Percentiles rank a stretch among this genome's conserved stretches.
These are phyloP conservation scores for Cydonia oblonga DNA, from an alignment of 331 rosid genomes.

Conservation along the genomic window DNA sequence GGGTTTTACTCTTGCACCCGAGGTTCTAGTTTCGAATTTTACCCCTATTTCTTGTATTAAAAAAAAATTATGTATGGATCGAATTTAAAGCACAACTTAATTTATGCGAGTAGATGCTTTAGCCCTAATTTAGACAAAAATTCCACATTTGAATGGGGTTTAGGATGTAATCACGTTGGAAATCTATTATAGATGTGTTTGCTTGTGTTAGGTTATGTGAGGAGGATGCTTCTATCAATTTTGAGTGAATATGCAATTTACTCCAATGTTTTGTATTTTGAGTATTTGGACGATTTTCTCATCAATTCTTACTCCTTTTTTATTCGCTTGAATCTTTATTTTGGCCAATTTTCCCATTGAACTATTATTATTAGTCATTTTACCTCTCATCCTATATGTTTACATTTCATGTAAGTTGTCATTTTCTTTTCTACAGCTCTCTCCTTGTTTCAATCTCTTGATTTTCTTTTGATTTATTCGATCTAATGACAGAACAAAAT, in stretches of 20 bases:
- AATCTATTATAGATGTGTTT: not conserved
- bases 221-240: no score
- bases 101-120: not conserved
- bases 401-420: not conserved
- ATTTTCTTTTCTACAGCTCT: no score
- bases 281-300: no score
- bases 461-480: no score
- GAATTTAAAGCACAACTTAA: not conserved
- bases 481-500: not conserved
- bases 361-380: not conserved
- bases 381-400: not conserved
- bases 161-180: not conserved
- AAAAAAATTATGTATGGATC: not conserved
- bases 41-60: no score
- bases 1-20: not conserved
- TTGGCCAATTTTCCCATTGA: no score
- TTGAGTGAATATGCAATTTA: no score
- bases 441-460: not conserved
- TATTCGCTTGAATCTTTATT: no score
- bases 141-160: not conserved
- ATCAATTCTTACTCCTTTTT: no score
- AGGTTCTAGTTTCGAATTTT: not conserved
- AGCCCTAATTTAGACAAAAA: not conserved
- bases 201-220: no score
- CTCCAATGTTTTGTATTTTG: no score